Evolutionary conservation across 1,284 basidiomycete species (phyloP).

Genomic region (Cerrena zonata): DNA sequence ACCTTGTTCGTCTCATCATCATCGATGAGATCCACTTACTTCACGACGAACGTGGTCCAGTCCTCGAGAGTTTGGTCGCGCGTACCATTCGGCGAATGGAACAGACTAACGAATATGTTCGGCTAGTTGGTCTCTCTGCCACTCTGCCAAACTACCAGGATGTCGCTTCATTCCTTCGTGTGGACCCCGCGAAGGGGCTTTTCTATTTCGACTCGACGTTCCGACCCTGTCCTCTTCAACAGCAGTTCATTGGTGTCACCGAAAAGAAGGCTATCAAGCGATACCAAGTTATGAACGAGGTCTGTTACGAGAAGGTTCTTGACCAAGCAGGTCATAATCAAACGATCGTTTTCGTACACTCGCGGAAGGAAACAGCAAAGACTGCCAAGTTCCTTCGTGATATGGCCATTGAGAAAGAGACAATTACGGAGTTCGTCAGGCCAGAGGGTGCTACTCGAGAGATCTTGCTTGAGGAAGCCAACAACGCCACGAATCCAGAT

Average conservation of each 20-base stretch:
- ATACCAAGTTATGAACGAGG: slow-evolving; percentile 97
- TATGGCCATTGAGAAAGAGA: slow-evolving; percentile 93
- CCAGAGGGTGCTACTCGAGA: slow-evolving; percentile 85
- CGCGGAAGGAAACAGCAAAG: slow-evolving; percentile 96
- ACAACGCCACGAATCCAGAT: slow-evolving; percentile 80
- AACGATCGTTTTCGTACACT: slow-evolving; percentile 94
- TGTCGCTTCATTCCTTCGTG: slow-evolving; percentile 96
- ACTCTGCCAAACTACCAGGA: slow-evolving; percentile 98
- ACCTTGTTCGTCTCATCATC: slow-evolving; percentile 93
- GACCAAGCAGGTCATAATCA: slow-evolving; percentile 90
- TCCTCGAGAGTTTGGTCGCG: slow-evolving; percentile 88
- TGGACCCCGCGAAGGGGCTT: slow-evolving; percentile 86
- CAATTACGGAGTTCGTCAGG: slow-evolving; percentile 90
- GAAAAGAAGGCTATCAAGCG: slow-evolving; percentile 99
- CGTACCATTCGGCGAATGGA: slow-evolving; percentile 93
- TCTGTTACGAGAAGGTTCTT: slow-evolving; percentile 97
- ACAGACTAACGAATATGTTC: slow-evolving; percentile 87
- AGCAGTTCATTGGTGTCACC: slow-evolving; percentile 95
- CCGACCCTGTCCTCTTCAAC: slow-evolving; percentile 90
- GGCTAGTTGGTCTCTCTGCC: slow-evolving; percentile 91
- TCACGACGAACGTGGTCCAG: slow-evolving; percentile 97
- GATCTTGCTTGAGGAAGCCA: slow-evolving; percentile 80
- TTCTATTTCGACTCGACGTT: slow-evolving; percentile 97
- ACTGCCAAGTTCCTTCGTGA: slow-evolving; percentile 94
- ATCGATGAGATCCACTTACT: slow-evolving; percentile 98